These are phyloP conservation scores for Cyclocybe aegerita DNA, from an alignment of 768 basidiomycete genomes.

Conservation along the genomic window DNA sequence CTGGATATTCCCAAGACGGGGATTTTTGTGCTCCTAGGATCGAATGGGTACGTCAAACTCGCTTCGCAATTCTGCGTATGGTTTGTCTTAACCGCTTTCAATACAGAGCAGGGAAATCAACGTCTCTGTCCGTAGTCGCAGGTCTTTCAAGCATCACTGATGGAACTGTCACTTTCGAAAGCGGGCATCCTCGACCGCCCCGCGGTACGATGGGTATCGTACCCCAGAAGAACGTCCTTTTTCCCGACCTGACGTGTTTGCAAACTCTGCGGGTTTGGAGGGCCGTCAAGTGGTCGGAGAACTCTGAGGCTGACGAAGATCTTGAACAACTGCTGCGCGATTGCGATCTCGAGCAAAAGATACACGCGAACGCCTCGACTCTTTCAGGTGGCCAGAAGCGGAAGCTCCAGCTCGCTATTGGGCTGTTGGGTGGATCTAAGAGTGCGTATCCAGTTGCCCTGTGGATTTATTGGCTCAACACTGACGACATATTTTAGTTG, in stretches of 20 bases:
- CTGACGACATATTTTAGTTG: constrained; percentile 29
- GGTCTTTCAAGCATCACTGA: constrained; percentile 57
- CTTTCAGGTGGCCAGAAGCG: constrained; percentile 82
- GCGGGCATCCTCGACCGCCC: constrained; percentile 50
- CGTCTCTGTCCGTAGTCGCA: constrained; percentile 64
- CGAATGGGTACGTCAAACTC: constrained; percentile 53
- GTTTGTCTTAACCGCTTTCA: constrained; percentile 2
- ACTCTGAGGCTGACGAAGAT: constrained; percentile 50
- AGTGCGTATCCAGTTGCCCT: constrained; percentile 31
- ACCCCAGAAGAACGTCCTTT: constrained; percentile 82
- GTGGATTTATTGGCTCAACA: neutral
- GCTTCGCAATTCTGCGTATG: neutral
- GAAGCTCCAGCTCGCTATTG: constrained; percentile 82
- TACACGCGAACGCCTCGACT: constrained; percentile 61
- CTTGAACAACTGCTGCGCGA: constrained; percentile 63
- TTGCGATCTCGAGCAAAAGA: constrained; percentile 73
- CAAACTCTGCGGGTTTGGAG: constrained; percentile 75
- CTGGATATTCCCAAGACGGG: constrained; percentile 69
- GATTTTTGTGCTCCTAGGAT: constrained; percentile 77
- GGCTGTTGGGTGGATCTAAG: constrained; percentile 73
- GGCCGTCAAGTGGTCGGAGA: constrained; percentile 64
- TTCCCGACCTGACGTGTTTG: constrained; percentile 71
- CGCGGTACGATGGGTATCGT: constrained; percentile 75
- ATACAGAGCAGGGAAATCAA: constrained; percentile 75
- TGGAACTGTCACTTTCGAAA: constrained; percentile 58